A percentile compares a stretch with the other conserved stretches of the same genome.
Conservation (phyloP, 306 rosid genomes). For the Quillaja saponaria region DNA sequence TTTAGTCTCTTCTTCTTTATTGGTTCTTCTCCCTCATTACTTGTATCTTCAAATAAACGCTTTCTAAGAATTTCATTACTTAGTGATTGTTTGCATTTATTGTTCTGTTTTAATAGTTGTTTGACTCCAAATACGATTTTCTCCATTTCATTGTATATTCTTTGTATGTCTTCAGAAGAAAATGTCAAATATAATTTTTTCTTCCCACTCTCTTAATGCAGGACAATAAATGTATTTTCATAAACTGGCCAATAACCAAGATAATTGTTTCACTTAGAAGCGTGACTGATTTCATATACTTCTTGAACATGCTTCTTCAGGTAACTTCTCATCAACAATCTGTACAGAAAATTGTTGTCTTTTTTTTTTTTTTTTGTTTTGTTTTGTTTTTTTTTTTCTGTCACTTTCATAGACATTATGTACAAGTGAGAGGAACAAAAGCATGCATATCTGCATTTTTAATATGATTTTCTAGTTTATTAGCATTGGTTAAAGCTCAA, state of each 20-base stretch:
- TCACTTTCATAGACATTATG: no score
- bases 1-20: no score
- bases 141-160: background rate
- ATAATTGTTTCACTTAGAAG: slow-evolving; percentile 64
- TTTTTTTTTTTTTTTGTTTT: slow-evolving; percentile 4
- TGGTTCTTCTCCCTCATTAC: no score
- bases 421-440: background rate
- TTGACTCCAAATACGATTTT: no score
- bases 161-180: no score
- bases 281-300: slow-evolving; percentile 65
- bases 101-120: no score
- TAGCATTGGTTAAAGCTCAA: slow-evolving; percentile 11
- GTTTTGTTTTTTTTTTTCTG: background rate
- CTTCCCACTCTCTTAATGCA: slow-evolving; percentile 35
- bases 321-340: slow-evolving; percentile 37
- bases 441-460: background rate
- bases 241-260: slow-evolving; percentile 44
- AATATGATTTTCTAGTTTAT: background rate
- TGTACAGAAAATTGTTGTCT: slow-evolving; percentile 2
- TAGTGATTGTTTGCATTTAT: background rate
- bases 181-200: slow-evolving; percentile 6
- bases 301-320: slow-evolving; percentile 80
- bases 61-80: no score
- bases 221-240: slow-evolving; percentile 49
- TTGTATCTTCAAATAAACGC: no score